Percentiles rank a stretch among this genome's conserved stretches.
These are phyloP conservation scores for Parathielavia appendiculata DNA, from an alignment of 495 filamentous ascomycete genomes.

Conservation along the genomic window DNA sequence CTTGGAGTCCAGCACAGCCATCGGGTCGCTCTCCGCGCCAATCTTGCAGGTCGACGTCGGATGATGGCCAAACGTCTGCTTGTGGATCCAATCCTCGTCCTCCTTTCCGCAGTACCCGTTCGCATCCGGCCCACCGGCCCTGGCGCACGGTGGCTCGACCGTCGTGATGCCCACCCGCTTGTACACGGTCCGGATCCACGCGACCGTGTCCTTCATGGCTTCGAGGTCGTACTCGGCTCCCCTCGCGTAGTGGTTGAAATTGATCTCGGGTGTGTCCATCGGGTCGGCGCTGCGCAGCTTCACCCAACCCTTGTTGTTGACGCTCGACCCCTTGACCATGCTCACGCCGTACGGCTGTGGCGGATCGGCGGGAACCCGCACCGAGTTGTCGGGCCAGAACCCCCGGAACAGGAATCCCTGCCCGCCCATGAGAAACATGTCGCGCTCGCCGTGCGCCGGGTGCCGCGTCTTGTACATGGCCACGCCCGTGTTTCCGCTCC, in stretches of 20 bases:
- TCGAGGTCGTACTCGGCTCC: slow-evolving; percentile 31
- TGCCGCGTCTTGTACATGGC: slow-evolving; percentile 36
- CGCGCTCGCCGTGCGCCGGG: slow-evolving; percentile 34
- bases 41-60: slow-evolving; percentile 41
- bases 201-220: slow-evolving; percentile 38
- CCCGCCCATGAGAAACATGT: slow-evolving; percentile 39
- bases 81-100: slow-evolving; percentile 37
- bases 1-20: slow-evolving; percentile 42
- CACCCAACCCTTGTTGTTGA: slow-evolving; percentile 36
- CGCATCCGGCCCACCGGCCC: slow-evolving; percentile 19
- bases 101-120: slow-evolving; percentile 31
- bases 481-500: slow-evolving; percentile 26
- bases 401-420: slow-evolving; percentile 37
- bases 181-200: slow-evolving; percentile 32
- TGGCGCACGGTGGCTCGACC: slow-evolving; percentile 32
- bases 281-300: slow-evolving; percentile 29
- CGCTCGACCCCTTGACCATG: slow-evolving; percentile 34
- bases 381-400: slow-evolving; percentile 37
- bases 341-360: slow-evolving; percentile 31
- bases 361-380: slow-evolving; percentile 25
- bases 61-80: slow-evolving; percentile 44
- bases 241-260: slow-evolving; percentile 34
- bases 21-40: slow-evolving; percentile 40
- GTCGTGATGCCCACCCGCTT: slow-evolving; percentile 28
- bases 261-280: slow-evolving; percentile 37